These are phyloP conservation scores for Penicillium sp. DNA, from an alignment of 2,329 filamentous ascomycete genomes.

Conservation along the genomic window DNA sequence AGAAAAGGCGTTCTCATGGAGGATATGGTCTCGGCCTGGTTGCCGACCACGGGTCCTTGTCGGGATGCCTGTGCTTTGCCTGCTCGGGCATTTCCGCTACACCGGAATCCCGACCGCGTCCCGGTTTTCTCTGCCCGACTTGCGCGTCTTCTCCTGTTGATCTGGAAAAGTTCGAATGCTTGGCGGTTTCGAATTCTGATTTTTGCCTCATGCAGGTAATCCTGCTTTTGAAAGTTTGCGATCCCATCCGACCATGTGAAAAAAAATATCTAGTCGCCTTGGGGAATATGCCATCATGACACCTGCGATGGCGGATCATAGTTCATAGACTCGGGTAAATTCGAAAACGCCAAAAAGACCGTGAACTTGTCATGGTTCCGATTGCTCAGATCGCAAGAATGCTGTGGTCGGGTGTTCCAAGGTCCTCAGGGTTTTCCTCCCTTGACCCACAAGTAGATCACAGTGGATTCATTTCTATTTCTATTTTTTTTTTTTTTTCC, in stretches of 20 bases:
- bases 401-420: neutral
- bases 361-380: neutral
- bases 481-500: neutral
- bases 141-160: conserved; percentile 14
- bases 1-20: neutral
- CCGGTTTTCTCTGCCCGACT: conserved; percentile 17
- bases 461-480: conserved; percentile 8
- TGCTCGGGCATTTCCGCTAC: conserved; percentile 20
- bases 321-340: neutral
- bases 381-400: neutral
- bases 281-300: neutral
- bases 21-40: conserved; percentile 12
- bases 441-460: conserved; percentile 20
- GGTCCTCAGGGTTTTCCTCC: conserved; percentile 15
- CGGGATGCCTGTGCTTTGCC: conserved; percentile 17
- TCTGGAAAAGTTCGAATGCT: neutral
- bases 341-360: neutral
- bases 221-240: too few relatives aligned
- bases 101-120: conserved; percentile 23
- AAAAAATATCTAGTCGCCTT: neutral
- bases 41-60: conserved; percentile 14
- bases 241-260: neutral
- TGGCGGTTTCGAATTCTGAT: neutral
- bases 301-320: neutral
- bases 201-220: too few relatives aligned